Evolutionary conservation across 83 land plant genomes (phyloP).

Genomic region (Picea abies): DNA sequence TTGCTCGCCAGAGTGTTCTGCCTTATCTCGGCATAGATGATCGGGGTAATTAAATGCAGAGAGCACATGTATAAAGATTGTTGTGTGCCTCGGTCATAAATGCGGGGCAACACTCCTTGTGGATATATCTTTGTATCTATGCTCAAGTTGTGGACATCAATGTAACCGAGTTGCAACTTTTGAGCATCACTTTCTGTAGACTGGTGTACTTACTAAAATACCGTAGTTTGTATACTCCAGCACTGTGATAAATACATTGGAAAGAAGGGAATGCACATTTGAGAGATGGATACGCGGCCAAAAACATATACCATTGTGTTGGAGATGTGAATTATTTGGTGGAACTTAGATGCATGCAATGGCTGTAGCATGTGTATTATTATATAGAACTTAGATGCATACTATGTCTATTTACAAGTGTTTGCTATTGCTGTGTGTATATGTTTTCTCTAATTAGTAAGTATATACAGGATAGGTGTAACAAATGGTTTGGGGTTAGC

Average conservation of each 20-base stretch:
- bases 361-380: neutral
- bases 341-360: constrained; percentile 1
- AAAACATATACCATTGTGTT: neutral
- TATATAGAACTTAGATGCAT: neutral
- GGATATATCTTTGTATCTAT: neutral
- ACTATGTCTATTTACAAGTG: neutral
- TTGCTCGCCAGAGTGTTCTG: no score
- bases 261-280: neutral
- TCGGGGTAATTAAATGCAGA: neutral
- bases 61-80: neutral
- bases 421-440: neutral
- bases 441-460: neutral
- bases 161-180: neutral
- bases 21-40: neutral
- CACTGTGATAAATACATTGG: neutral
- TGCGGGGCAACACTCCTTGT: no score
- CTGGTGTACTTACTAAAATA: neutral
- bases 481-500: no score
- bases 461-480: no score
- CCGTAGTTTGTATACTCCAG: neutral
- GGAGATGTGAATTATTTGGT: neutral
- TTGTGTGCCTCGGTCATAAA: no score
- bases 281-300: neutral
- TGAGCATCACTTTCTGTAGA: neutral
- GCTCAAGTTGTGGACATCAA: neutral